These are phyloP conservation scores for Adansonia madagascariensis DNA, from an alignment of 441 rosid species.

Conservation along the genomic window DNA sequence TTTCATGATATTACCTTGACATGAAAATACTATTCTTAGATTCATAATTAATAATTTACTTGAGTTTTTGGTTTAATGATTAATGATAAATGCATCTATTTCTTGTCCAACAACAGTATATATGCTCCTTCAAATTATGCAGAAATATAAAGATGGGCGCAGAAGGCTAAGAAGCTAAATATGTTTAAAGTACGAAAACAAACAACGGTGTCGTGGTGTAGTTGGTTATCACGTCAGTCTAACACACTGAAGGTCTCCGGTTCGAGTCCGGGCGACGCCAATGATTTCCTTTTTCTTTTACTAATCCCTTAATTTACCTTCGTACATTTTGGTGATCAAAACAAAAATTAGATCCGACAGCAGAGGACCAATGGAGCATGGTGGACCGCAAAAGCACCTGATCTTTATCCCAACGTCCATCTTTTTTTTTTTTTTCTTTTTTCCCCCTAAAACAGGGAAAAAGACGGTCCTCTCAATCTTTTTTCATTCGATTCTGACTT, in stretches of 20 bases:
- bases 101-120: too few relatives aligned
- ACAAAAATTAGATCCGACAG: neutral
- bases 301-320: neutral
- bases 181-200: too few relatives aligned
- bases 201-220: constrained; percentile 76
- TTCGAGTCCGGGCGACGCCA: constrained; percentile 88
- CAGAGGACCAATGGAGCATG: neutral
- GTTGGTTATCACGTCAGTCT: constrained; percentile 99
- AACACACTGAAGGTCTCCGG: constrained; percentile 99
- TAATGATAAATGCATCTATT: too few relatives aligned
- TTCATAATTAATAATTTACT: too few relatives aligned
- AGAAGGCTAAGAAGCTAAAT: too few relatives aligned
- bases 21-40: too few relatives aligned
- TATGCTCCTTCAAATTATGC: too few relatives aligned
- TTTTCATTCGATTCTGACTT: neutral
- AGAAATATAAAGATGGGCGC: too few relatives aligned
- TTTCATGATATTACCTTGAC: too few relatives aligned
- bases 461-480: neutral
- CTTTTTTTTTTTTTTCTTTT: too few relatives aligned
- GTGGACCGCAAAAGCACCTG: neutral
- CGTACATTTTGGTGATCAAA: neutral
- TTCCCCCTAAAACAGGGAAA: too few relatives aligned
- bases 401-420: neutral
- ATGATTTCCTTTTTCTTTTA: neutral
- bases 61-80: too few relatives aligned